Evolutionary conservation across 2,329 filamentous ascomycete genomes (phyloP), one percentile per base, ranked within the genome.

Genomic region (Neonectria magnoliae): DNA sequence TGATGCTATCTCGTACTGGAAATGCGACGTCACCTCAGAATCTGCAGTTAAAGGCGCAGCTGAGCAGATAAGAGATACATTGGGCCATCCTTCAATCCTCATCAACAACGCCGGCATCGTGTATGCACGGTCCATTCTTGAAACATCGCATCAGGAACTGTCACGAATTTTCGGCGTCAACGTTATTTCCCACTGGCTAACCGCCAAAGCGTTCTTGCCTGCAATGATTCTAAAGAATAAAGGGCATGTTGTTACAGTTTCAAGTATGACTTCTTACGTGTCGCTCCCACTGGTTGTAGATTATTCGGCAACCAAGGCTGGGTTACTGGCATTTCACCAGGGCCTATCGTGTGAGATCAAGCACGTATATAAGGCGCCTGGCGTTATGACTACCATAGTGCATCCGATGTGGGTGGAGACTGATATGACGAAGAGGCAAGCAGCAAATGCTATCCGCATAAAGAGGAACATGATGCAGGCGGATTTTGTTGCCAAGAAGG

Each of bases 241-340:
- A 78, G 90, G 90, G 56, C 90, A 90, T 82, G 77, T 92, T 33
- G 88, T 92, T 29, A 92, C 87, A 1, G 84, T 92, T 22, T 88
- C 90, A 14, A 87, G 84, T 10, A 80, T 87, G 47, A 88, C 89
- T 0, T 84, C 84, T n/a, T 90, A 86, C 75, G 72, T 86, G 6
- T 79, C 83, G 2, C 83, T 86, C 0, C 85, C 88, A 2, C 82
- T 82, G 64, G 85, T 90, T 81, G 84, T 88, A 27, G 88, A 91
- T 77, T 92, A 92, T 77, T 80, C 82, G 1, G 81, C 85, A 9
- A 85, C 82, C 64, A 92, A 92, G 78, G 84, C 88, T 2, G 88
- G 86, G 0, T 85, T 87, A 1, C 76, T 90, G 7, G 78, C 85
- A 3, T 88, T 92, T 77, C 88, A 92, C 73, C 88, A 92, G 75